A percentile compares a stretch with the other conserved stretches of the same genome.
phyloP scores from a whole-genome alignment of 345 rosid genomes.

The Boechera divaricarpa region DNA sequence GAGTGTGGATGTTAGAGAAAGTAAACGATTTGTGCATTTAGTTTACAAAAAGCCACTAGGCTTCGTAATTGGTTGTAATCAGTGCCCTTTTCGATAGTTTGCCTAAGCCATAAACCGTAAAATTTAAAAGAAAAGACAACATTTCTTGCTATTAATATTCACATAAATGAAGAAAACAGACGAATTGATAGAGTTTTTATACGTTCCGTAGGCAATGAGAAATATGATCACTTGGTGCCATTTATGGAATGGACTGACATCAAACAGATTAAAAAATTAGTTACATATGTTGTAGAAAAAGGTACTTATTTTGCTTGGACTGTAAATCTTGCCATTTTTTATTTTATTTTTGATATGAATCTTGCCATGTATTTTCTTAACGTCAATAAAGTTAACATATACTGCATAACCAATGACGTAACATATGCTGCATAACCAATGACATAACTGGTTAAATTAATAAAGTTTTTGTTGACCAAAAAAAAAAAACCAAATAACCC shows the following conservation, averaged over 20 bases:
- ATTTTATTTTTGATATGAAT: no score
- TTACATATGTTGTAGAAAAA: background rate
- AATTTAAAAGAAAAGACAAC: no score
- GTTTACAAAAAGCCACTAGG: background rate
- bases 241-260: background rate
- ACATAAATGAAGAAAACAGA: constrained; percentile 7
- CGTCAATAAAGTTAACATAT: background rate
- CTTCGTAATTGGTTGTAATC: background rate
- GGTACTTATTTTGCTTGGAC: no score
- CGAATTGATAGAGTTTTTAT: background rate
- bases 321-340: no score
- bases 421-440: no score
- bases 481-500: background rate
- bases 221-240: background rate
- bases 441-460: no score
- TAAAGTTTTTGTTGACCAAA: no score
- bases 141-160: background rate
- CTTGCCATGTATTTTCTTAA: background rate
- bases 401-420: no score
- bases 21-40: background rate
- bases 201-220: background rate
- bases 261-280: background rate
- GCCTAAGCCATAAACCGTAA: background rate
- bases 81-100: background rate
- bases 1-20: background rate